phyloP scores from a whole-genome alignment of 495 filamentous ascomycete species.

The Pyrenopolyporus hunteri region DNA sequence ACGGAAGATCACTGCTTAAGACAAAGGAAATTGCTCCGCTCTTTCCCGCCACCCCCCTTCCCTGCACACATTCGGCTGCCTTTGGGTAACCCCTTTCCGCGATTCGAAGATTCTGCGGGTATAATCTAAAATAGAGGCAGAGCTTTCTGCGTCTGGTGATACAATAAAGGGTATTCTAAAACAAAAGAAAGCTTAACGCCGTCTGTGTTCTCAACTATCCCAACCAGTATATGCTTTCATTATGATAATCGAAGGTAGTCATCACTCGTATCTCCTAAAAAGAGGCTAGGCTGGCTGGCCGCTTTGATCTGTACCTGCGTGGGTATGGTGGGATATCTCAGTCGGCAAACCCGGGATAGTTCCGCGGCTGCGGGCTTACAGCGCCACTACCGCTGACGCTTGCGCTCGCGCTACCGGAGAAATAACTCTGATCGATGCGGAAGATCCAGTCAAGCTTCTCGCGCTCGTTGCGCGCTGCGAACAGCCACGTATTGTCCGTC shows the following conservation, averaged over 20 bases:
- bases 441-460: conserved; percentile 96
- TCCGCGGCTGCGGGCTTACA: conserved; percentile 40
- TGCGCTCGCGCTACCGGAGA: conserved; percentile 37
- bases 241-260: conserved; percentile 34
- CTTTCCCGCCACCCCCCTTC: not conserved
- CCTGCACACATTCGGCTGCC: not conserved
- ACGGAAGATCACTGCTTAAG: conserved; percentile 15
- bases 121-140: conserved; percentile 30
- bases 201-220: conserved; percentile 36
- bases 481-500: conserved; percentile 90
- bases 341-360: conserved; percentile 17
- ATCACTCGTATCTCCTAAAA: conserved; percentile 35
- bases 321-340: conserved; percentile 10
- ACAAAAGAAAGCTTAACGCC: conserved; percentile 22
- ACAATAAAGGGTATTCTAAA: conserved; percentile 36
- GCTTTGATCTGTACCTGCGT: conserved; percentile 16
- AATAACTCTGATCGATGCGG: conserved; percentile 68
- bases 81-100: conserved; percentile 15
- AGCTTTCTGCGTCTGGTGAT: conserved; percentile 10
- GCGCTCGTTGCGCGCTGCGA: conserved; percentile 82
- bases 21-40: conserved; percentile 1
- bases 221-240: conserved; percentile 39
- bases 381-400: conserved; percentile 43
- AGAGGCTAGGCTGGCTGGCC: conserved; percentile 9
- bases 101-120: conserved; percentile 27